These are phyloP conservation scores for Cytidiella melzeri DNA, from an alignment of 768 basidiomycete species.

Conservation along the genomic window DNA sequence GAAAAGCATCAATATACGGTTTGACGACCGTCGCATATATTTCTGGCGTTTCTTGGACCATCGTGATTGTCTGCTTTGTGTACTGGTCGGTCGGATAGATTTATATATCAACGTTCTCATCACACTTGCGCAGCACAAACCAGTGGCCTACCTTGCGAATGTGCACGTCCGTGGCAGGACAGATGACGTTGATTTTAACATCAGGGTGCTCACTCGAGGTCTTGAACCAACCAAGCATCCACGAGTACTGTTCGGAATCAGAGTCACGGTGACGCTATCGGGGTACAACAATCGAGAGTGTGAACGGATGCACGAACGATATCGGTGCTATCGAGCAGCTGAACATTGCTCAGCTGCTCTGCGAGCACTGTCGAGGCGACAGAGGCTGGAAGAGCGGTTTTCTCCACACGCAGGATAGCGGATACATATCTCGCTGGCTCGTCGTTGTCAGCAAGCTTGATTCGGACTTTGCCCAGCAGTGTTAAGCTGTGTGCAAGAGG, in stretches of 20 bases:
- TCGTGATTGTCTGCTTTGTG: conserved; percentile 58
- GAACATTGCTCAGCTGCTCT: conserved; percentile 34
- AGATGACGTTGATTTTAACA: conserved; percentile 78
- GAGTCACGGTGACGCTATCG: too few species aligned
- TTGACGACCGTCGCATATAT: conserved; percentile 65
- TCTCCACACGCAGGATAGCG: conserved; percentile 75
- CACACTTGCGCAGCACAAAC: too few species aligned
- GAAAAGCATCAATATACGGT: conserved; percentile 76
- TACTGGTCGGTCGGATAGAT: conserved; percentile 42
- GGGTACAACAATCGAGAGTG: neutral
- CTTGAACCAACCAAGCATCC: conserved; percentile 69
- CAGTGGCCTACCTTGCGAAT: conserved; percentile 64
- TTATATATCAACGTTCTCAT: neutral
- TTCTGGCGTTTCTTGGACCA: conserved; percentile 81
- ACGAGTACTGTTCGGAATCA: conserved; percentile 56
- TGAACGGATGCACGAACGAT: conserved; percentile 41
- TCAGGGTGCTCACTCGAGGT: conserved; percentile 44
- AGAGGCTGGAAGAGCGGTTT: conserved; percentile 54
- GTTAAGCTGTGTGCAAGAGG: conserved; percentile 53
- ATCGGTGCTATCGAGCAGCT: conserved; percentile 56
- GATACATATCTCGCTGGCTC: conserved; percentile 12
- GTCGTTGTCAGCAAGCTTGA: too few species aligned
- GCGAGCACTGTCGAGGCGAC: conserved; percentile 34
- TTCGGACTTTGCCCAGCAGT: conserved; percentile 60
- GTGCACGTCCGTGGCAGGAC: conserved; percentile 86